Evolutionary conservation across 768 basidiomycete species (phyloP), one percentile per base, ranked within the genome.

Genomic region (Harrya chromipes): DNA sequence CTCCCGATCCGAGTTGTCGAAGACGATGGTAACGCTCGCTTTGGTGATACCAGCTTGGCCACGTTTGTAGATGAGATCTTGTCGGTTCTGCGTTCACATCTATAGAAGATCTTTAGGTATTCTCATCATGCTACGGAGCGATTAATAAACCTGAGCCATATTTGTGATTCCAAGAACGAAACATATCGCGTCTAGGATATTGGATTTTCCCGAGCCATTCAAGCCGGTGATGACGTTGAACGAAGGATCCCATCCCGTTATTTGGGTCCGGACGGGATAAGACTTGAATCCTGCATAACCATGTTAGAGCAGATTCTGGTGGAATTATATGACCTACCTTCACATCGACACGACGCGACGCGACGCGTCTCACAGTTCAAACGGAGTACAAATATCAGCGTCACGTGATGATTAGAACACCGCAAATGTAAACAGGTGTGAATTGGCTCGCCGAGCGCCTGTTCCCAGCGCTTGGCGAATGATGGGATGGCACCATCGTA

Each of bases 201-300:
- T 99, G 50, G 94, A 97, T 75, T 99, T 98, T 59, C 95, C 95
- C 0, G 93, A 95, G 3, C 92, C 93, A 74, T 93, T 93, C 57
- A 91, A 80, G 40, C 94, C 94, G 6, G 93, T 97, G 70, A 99
- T 98, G 5, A 97, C 97, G 67, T 98, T 98, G 80, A 99, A 99
- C 5, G 92, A 95, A 6, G 90, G 72, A 65, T 98, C 95, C 93
- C 97, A 99, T 53, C 94, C 95, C 0, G 87, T 87, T 53, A 99
- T 95, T 60, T 90, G 89, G 0, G 97, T 97, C 43, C 95, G 82
- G 26, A 94, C 93, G 10, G 95, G 94, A 66, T 98, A 97, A 2
- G 93, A 95, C 68, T 99, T 98, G 79, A 98, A 99, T 40, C 95
- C 94, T 91, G 56, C 10, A 39, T 27, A 3, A 13, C 21, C 20